phyloP scores from a whole-genome alignment of 768 basidiomycete genomes.

The Kwoniella sp. region DNA sequence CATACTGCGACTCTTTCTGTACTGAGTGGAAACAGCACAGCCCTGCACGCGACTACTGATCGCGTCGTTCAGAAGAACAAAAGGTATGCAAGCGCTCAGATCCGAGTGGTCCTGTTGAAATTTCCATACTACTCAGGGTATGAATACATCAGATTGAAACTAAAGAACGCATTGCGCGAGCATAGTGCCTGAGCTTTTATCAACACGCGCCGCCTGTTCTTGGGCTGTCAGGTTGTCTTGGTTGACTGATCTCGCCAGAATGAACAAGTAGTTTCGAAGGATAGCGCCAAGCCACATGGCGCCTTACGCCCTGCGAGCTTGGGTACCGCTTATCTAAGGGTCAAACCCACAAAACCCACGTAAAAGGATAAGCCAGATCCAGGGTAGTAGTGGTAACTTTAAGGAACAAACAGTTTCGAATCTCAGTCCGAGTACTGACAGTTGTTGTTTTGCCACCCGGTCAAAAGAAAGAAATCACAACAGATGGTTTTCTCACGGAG shows the following conservation, averaged over 20 bases:
- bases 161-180: too few species aligned
- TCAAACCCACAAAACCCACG: not conserved
- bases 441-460: not conserved
- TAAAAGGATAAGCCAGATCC: constrained; percentile 3
- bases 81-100: not conserved
- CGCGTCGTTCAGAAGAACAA: not conserved
- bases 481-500: not conserved
- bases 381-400: not conserved
- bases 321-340: not conserved
- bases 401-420: not conserved
- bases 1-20: not conserved
- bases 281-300: not conserved
- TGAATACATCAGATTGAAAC: too few species aligned
- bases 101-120: too few species aligned
- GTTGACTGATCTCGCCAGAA: too few species aligned
- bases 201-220: too few species aligned
- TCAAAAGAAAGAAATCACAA: not conserved
- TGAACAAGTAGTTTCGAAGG: too few species aligned
- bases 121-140: too few species aligned
- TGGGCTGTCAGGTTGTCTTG: too few species aligned
- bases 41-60: too few species aligned
- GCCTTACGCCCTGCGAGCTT: too few species aligned
- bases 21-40: not conserved
- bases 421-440: too few species aligned
- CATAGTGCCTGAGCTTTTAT: not conserved